A percentile compares a stretch with the other conserved stretches of the same genome.
Conservation (phyloP, 176 grass and related monocot species). For the Phragmites australis region DNA sequence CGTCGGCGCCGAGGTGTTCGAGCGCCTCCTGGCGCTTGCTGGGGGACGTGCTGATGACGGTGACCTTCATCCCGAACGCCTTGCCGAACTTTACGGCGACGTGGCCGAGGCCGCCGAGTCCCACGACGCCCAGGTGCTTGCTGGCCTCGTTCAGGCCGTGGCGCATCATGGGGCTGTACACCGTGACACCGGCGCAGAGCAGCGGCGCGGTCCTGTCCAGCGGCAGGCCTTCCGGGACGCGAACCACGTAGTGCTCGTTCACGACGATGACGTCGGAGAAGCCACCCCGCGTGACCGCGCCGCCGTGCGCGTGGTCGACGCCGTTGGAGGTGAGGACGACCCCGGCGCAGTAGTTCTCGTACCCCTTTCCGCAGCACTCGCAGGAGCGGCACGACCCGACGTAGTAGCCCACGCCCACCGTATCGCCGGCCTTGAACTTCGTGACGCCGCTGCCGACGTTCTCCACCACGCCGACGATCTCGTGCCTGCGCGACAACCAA, state of each 20-base stretch:
- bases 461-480: slow-evolving; percentile 52
- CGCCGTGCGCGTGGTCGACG: slow-evolving; percentile 47
- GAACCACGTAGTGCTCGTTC: slow-evolving; percentile 47
- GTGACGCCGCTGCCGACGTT: slow-evolving; percentile 46
- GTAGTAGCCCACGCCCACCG: slow-evolving; percentile 68
- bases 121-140: slow-evolving; percentile 71
- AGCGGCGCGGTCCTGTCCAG: slow-evolving; percentile 55
- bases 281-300: slow-evolving; percentile 45
- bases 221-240: slow-evolving; percentile 48
- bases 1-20: slow-evolving; percentile 58
- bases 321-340: slow-evolving; percentile 59
- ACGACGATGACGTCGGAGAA: slow-evolving; percentile 64
- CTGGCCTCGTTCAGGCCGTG: slow-evolving; percentile 55
- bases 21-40: slow-evolving; percentile 59
- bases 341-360: slow-evolving; percentile 62
- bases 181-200: slow-evolving; percentile 65
- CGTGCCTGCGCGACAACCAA: slow-evolving; percentile 41
- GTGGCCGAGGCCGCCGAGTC: slow-evolving; percentile 71
- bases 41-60: slow-evolving; percentile 64
- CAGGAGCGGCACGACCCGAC: slow-evolving; percentile 58
- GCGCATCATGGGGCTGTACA: slow-evolving; percentile 64
- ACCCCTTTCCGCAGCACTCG: slow-evolving; percentile 51
- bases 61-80: slow-evolving; percentile 70
- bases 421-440: slow-evolving; percentile 60
- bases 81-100: slow-evolving; percentile 76